Evolutionary conservation across 164 flowering plant genomes (phyloP).

Genomic region (Paratinospora sagittata): DNA sequence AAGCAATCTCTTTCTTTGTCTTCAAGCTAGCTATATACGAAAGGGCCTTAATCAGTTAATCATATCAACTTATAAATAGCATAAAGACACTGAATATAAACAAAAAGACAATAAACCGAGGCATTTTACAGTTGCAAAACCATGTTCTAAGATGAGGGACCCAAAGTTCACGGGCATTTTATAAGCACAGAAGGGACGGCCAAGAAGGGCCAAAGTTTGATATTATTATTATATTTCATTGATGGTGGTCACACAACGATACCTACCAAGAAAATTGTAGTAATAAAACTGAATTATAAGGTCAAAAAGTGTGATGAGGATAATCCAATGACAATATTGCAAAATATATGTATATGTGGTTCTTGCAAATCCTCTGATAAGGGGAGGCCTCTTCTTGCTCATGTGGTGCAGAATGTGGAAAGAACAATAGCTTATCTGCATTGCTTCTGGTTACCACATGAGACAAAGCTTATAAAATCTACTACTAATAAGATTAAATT

Average conservation of each 20-base stretch:
- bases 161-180: slow-evolving; percentile 34
- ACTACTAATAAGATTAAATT: too few species aligned
- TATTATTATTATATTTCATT: slow-evolving; percentile 12
- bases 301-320: background rate
- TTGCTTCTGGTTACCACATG: background rate
- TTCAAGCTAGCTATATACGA: background rate
- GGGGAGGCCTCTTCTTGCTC: background rate
- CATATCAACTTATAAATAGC: too few species aligned
- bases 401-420: slow-evolving; percentile 9
- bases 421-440: background rate
- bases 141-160: background rate
- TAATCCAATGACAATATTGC: background rate
- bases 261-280: slow-evolving; percentile 6
- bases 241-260: slow-evolving; percentile 13
- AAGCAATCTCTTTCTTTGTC: background rate
- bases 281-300: slow-evolving; percentile 1
- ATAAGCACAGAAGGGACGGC: slow-evolving; percentile 40
- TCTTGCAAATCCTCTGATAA: slow-evolving; percentile 5
- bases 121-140: background rate
- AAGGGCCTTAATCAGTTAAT: background rate
- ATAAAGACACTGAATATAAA: background rate
- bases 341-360: slow-evolving; percentile 1
- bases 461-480: too few species aligned
- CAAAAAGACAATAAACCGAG: background rate
- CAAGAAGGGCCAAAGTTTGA: slow-evolving; percentile 24